Evolutionary conservation across 345 rosid species (phyloP), one percentile per base, ranked within the genome.

Genomic region (Hypericum androsaemum): DNA sequence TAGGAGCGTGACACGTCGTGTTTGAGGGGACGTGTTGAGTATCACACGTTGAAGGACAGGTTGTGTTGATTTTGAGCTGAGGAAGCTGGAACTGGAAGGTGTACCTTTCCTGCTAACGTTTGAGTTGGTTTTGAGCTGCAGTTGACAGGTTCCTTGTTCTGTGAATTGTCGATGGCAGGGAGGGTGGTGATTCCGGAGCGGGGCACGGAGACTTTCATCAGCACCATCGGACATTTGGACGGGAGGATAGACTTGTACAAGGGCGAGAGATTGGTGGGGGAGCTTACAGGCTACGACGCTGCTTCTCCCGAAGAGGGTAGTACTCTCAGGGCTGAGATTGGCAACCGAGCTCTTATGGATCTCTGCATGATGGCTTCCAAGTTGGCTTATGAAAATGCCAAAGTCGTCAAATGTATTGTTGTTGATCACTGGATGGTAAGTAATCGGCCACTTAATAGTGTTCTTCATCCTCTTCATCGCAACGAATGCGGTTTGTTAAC

Each of bases 351-450:
- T 55, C 71, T 77, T n/a, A 59, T 84, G 77, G 96, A 90, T 67
- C 72, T 86, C 16, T 84, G 94, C 58, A 69, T 90, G 37, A 82
- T 87, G 89, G 85, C 95, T 0, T 76, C 95, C 7, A 87, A 84
- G 61, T 70, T 90, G 41, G 79, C 87, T 42, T 90, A 90, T 37
- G 98, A 84, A 73, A 90, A 90, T 11, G 74, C 78, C 11, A 65
- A 77, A 59, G 87, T 87, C 50, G 78, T 90, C 61, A 66, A 60
- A 57, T 71, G 71, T 55, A 70, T 84, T 22, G 88, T 82, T 16
- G 62, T 46, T 61, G 75, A 65, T 60, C 82, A 71, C 61, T 90
- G 96, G 96, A 84, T 84, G 89, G 95, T 54, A 74, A 67, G 82
- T 67, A 61, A 22, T 22, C 32, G 4, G 1, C 32, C 32, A 22